These are phyloP conservation scores for Tardiomyces blankii DNA, from an alignment of 1,139 yeast genomes.

Conservation along the genomic window DNA sequence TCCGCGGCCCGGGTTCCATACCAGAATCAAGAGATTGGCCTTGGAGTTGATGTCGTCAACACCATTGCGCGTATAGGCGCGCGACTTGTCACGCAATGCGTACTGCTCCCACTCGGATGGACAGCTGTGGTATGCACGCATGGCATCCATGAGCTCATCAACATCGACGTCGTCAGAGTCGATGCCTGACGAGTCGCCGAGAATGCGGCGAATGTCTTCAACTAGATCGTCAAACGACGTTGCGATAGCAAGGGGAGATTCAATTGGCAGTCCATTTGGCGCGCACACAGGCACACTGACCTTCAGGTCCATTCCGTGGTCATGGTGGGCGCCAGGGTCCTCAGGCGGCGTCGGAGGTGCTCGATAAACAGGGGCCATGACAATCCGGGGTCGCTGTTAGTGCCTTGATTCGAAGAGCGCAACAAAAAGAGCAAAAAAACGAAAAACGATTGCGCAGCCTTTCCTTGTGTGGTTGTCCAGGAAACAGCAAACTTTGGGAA, in stretches of 20 bases:
- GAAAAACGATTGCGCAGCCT: not conserved
- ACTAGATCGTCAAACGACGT: constrained; percentile 23
- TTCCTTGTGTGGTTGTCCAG: not conserved
- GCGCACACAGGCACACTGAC: not conserved
- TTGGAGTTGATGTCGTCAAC: constrained; percentile 55
- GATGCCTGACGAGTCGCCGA: constrained; percentile 30
- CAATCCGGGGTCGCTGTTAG: not conserved
- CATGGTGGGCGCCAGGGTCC: not conserved
- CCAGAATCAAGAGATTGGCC: constrained; percentile 56
- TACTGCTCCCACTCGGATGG: constrained; percentile 48
- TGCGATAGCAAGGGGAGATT: not conserved
- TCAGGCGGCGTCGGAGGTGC: not conserved
- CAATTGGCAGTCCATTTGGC: not conserved
- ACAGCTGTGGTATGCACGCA: constrained; percentile 38
- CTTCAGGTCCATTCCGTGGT: not conserved
- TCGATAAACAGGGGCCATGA: not conserved
- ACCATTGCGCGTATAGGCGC: constrained; percentile 44
- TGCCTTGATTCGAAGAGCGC: too few relatives aligned
- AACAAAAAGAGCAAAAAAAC: not conserved
- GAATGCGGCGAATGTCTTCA: constrained; percentile 22
- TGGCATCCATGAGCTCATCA: constrained; percentile 32
- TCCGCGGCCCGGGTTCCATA: constrained; percentile 62
- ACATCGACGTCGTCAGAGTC: constrained; percentile 44
- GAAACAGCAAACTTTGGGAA: not conserved
- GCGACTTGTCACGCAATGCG: constrained; percentile 43